These are phyloP conservation scores for Termitomyces titanicus DNA, from an alignment of 768 basidiomycete species.

Conservation along the genomic window DNA sequence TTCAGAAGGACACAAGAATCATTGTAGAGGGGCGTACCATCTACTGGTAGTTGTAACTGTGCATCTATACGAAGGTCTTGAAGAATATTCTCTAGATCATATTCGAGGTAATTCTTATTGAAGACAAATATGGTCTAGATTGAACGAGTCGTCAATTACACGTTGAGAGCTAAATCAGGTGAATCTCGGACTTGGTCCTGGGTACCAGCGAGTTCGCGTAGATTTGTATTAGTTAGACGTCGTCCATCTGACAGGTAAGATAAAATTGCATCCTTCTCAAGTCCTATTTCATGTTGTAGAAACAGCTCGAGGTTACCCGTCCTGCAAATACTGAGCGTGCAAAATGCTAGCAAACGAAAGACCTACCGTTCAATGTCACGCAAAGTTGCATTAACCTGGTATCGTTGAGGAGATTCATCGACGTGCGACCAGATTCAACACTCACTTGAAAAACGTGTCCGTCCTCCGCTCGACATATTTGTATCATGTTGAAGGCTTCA, in stretches of 20 bases:
- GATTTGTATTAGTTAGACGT: constrained; percentile 64
- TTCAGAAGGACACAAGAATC: not conserved
- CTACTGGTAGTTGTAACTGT: constrained; percentile 63
- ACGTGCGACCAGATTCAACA: not conserved
- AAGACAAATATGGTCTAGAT: constrained; percentile 74
- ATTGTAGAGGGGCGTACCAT: constrained; percentile 43
- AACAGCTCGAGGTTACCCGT: constrained; percentile 67
- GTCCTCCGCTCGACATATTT: constrained; percentile 63
- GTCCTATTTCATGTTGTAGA: constrained; percentile 65
- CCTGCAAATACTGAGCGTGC: constrained; percentile 29
- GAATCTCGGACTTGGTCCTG: constrained; percentile 59
- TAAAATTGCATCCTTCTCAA: constrained; percentile 65
- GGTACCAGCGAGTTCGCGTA: constrained; percentile 71
- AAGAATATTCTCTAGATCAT: constrained; percentile 62
- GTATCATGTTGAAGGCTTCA: constrained; percentile 42
- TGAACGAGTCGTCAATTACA: constrained; percentile 1
- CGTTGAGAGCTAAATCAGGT: not conserved
- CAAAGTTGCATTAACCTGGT: constrained; percentile 57
- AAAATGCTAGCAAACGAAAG: not conserved
- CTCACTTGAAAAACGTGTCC: constrained; percentile 57
- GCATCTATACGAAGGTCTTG: constrained; percentile 59
- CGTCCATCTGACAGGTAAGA: constrained; percentile 81
- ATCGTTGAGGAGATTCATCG: not conserved
- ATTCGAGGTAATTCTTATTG: constrained; percentile 77
- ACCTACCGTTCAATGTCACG: constrained; percentile 75